Percentiles rank a stretch among this genome's conserved stretches.
Conservation (phyloP, 129 eudicot species). For the Ambrosia trifida region DNA sequence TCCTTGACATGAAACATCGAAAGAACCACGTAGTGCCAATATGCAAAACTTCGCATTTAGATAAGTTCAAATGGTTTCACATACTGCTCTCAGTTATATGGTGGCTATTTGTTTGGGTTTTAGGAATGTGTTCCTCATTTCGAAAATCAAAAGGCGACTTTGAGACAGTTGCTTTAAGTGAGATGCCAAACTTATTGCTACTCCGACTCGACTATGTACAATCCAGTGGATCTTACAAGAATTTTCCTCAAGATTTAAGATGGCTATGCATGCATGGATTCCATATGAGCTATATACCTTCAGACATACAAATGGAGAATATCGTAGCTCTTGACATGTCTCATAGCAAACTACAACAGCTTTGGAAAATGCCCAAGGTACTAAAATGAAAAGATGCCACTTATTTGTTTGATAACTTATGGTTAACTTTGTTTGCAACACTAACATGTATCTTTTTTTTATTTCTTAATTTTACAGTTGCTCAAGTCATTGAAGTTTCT, state of each 20-base stretch:
- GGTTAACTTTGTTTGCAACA: no score
- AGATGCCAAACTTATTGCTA: no score
- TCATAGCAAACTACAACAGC: constrained; percentile 14
- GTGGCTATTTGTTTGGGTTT: no score
- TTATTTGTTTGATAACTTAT: neutral
- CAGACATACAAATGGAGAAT: constrained; percentile 16
- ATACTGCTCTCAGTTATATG: no score
- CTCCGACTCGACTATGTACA: constrained; percentile 33
- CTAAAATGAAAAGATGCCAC: neutral
- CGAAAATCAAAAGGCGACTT: no score
- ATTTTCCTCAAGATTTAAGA: constrained; percentile 24
- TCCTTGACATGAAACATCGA: no score
- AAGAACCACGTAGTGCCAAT: no score
- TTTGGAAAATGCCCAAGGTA: constrained; percentile 28
- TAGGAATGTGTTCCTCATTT: no score
- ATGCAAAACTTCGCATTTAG: no score
- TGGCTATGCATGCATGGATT: constrained; percentile 38
- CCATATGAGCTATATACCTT: constrained; percentile 23
- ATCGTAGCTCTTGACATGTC: no score
- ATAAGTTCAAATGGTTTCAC: no score
- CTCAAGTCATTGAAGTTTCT: constrained; percentile 31
- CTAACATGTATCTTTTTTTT: neutral
- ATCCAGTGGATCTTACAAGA: constrained; percentile 21
- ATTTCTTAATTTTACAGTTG: constrained; percentile 5
- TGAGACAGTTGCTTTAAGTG: no score